A percentile compares a stretch with the other conserved stretches of the same genome.
Evolutionary conservation across 2,329 filamentous ascomycete genomes (phyloP).

Genomic region (Cryphonectria nitschkei): DNA sequence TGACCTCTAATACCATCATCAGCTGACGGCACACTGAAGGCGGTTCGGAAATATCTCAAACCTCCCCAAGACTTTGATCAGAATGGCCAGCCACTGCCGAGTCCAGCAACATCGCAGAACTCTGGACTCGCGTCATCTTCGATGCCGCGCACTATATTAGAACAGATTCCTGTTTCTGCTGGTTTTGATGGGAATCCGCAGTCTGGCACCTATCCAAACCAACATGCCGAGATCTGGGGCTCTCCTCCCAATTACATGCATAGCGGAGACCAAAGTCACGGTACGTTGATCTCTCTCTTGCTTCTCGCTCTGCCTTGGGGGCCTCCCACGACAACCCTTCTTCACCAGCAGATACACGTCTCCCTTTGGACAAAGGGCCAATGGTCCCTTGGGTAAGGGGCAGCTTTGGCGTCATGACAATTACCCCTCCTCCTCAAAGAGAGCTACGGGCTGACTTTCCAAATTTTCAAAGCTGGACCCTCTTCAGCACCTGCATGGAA

Average conservation of each 20-base stretch:
- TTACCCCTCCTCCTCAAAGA: background rate
- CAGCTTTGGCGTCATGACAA: background rate
- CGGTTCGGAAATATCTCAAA: background rate
- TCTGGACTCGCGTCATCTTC: background rate
- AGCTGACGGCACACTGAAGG: background rate
- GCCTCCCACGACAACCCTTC: background rate
- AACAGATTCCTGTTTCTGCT: background rate
- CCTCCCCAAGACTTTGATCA: background rate
- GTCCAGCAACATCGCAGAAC: background rate
- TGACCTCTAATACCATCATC: background rate
- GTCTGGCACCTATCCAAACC: background rate
- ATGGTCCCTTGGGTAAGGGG: background rate
- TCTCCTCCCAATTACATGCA: background rate
- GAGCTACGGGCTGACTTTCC: background rate
- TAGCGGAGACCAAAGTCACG: background rate
- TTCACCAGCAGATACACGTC: background rate
- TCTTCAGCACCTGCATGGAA: background rate
- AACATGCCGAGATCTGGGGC: background rate
- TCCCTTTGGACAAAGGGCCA: background rate
- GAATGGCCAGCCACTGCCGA: background rate
- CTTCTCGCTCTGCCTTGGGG: background rate
- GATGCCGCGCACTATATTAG: background rate
- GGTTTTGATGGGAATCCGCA: background rate
- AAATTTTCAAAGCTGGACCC: background rate
- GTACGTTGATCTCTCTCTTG: background rate